Conservation (phyloP, 805 yeast species). For the Starmerella sp. region DNA sequence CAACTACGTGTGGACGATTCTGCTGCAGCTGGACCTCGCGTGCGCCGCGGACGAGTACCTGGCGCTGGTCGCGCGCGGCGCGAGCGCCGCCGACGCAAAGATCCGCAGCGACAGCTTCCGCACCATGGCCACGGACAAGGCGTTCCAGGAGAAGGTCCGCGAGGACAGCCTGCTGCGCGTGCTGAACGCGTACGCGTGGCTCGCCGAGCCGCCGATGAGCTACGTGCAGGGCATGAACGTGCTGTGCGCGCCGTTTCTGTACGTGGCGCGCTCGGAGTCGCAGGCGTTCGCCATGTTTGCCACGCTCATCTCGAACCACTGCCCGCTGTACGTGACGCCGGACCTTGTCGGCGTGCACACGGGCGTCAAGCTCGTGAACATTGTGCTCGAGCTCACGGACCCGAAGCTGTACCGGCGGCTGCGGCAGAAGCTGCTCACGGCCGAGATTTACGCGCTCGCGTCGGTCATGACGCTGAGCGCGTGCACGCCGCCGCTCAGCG, state of each 20-base stretch:
- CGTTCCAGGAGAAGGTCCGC: conserved; percentile 53
- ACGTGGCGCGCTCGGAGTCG: conserved; percentile 66
- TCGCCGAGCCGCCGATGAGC: conserved; percentile 27
- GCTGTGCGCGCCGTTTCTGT: conserved; percentile 71
- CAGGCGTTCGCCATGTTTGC: conserved; percentile 70
- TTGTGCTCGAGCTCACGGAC: conserved; percentile 60
- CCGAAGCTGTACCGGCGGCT: conserved; percentile 52
- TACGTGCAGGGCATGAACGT: conserved; percentile 88
- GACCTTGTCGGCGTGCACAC: conserved; percentile 72
- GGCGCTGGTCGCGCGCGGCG: conserved; percentile 43
- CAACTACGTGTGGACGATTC: conserved; percentile 68
- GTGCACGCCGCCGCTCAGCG: conserved; percentile 72
- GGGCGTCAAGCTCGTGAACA: conserved; percentile 62
- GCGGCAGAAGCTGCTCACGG: conserved; percentile 55
- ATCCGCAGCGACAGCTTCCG: conserved; percentile 79
- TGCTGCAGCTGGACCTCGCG: conserved; percentile 44
- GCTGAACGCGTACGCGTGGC: conserved; percentile 55
- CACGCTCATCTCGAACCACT: conserved; percentile 46
- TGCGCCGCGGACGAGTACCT: conserved; percentile 45
- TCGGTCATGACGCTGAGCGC: conserved; percentile 70
- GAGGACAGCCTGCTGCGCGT: conserved; percentile 59
- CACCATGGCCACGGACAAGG: conserved; percentile 63
- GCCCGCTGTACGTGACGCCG: conserved; percentile 70
- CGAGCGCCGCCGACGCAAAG: conserved; percentile 50
- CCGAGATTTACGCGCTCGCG: conserved; percentile 73